phyloP scores from a whole-genome alignment of 2,329 filamentous ascomycete genomes.

The Colletotrichum shisoi region DNA sequence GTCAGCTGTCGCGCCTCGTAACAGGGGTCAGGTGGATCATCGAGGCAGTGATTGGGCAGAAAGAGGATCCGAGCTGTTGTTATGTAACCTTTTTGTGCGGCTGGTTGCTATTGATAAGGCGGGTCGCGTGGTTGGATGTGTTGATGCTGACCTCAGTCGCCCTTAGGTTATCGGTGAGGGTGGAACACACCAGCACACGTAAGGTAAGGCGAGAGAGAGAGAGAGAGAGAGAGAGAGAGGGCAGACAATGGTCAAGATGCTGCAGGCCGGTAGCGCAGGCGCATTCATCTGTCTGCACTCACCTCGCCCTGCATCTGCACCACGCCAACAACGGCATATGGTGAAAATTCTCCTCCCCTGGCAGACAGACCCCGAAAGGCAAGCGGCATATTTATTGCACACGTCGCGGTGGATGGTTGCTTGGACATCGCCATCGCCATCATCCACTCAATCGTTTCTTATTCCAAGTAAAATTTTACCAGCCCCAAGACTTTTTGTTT shows the following conservation, averaged over 20 bases:
- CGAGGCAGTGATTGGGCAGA: not conserved
- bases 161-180: not conserved
- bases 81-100: conserved; percentile 12
- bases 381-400: not conserved
- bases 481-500: not conserved
- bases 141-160: conserved; percentile 15
- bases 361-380: not conserved
- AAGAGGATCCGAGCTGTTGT: not conserved
- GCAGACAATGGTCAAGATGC: conserved; percentile 3
- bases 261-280: not conserved
- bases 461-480: not conserved
- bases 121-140: conserved; percentile 16
- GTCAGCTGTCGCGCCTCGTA: not conserved
- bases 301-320: conserved; percentile 22
- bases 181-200: not conserved
- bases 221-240: not conserved
- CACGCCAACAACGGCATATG: conserved; percentile 5
- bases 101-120: conserved; percentile 8
- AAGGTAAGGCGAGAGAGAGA: not conserved
- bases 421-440: not conserved
- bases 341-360: conserved; percentile 20
- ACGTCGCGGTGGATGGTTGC: not conserved
- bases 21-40: not conserved
- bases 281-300: conserved; percentile 18
- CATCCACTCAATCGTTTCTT: not conserved